Conservation (phyloP, 2,329 filamentous ascomycete genomes). For the Diaporthe citri region DNA sequence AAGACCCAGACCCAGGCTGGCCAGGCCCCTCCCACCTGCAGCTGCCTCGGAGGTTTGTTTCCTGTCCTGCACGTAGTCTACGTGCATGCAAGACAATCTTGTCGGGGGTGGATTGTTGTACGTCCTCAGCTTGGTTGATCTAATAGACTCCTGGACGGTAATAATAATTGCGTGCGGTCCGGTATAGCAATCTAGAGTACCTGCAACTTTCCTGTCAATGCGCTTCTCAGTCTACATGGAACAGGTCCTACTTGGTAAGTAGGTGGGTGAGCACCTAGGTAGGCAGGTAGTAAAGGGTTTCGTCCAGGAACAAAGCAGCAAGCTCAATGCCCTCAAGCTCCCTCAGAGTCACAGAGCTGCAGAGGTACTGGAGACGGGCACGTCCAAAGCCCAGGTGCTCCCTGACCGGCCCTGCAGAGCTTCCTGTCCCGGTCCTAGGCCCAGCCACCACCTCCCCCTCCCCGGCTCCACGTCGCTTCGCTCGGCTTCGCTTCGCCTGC, state of each 20-base stretch:
- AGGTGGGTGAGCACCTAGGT: not conserved
- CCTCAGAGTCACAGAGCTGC: not conserved
- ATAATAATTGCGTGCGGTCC: not conserved
- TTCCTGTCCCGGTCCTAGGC: not conserved
- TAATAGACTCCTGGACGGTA: not conserved
- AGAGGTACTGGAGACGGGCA: not conserved
- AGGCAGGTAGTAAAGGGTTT: not conserved
- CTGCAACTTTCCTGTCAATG: too few species aligned
- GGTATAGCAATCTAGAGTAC: too few species aligned
- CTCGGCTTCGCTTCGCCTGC: conserved; percentile 21
- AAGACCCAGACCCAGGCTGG: not conserved
- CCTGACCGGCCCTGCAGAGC: not conserved
- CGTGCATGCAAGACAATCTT: not conserved
- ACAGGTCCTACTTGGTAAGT: too few species aligned
- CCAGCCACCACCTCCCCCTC: not conserved
- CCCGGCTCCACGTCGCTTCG: conserved; percentile 22
- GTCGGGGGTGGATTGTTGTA: not conserved
- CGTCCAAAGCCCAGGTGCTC: not conserved
- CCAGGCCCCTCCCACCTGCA: not conserved
- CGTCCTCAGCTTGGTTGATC: not conserved
- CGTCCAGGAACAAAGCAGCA: not conserved
- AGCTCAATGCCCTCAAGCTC: not conserved
- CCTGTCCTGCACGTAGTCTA: conserved; percentile 9
- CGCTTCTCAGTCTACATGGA: too few species aligned
- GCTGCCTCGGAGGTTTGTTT: conserved; percentile 25